Percentiles rank a stretch among this genome's conserved stretches.
These are phyloP conservation scores for Ormosia semicastrata DNA, from an alignment of 306 rosid species.

Conservation along the genomic window DNA sequence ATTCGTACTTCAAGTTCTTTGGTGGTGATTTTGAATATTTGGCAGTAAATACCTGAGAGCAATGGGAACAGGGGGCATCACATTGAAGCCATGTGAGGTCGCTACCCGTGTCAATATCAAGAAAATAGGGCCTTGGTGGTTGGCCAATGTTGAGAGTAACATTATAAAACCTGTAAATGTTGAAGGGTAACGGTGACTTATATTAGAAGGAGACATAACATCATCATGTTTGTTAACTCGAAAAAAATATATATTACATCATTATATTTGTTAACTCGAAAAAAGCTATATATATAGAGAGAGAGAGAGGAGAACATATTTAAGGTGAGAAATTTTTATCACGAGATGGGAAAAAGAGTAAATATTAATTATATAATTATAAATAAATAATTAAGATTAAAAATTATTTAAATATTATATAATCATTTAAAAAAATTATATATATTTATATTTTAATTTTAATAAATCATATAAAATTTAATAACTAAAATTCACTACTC, in stretches of 20 bases:
- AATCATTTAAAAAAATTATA: too few relatives aligned
- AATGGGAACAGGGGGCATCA: slow-evolving; percentile 80
- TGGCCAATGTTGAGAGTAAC: slow-evolving; percentile 75
- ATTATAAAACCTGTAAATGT: slow-evolving; percentile 68
- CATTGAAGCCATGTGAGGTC: slow-evolving; percentile 99
- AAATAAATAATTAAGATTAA: too few relatives aligned
- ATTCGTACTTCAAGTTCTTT: background rate
- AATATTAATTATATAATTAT: too few relatives aligned
- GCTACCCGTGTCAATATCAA: slow-evolving; percentile 95
- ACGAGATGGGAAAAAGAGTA: too few relatives aligned
- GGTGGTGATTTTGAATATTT: too few relatives aligned
- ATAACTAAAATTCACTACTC: too few relatives aligned
- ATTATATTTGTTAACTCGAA: background rate
- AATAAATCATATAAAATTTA: too few relatives aligned
- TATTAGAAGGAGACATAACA: background rate
- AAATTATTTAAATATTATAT: too few relatives aligned
- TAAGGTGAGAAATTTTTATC: too few relatives aligned
- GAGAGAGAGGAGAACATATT: too few relatives aligned
- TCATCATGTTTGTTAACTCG: background rate
- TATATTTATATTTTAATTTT: too few relatives aligned
- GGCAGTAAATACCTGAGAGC: slow-evolving; percentile 57
- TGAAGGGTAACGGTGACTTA: background rate
- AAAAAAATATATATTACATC: too few relatives aligned
- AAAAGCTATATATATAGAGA: background rate
- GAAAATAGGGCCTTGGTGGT: slow-evolving; percentile 88